Percentiles rank a stretch among this genome's conserved stretches.
phyloP scores from a whole-genome alignment of 78 protist genomes.

The Goniomonas avonlea region DNA sequence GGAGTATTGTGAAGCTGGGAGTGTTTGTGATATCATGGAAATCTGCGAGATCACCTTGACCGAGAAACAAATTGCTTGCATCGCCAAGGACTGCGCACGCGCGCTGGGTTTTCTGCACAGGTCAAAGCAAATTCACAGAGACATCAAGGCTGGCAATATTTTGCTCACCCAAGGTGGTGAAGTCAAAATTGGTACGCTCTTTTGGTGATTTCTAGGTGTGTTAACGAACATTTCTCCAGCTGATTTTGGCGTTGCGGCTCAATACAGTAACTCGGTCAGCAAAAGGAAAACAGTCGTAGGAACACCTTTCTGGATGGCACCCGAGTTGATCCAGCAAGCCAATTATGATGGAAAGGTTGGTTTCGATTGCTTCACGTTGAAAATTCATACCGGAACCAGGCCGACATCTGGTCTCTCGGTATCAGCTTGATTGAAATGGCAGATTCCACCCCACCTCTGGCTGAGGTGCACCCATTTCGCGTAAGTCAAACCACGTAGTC shows the following conservation, averaged over 20 bases:
- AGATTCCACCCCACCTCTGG: background rate
- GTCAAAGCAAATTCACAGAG: slow-evolving; percentile 62
- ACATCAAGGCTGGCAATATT: slow-evolving; percentile 51
- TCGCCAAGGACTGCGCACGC: slow-evolving; percentile 31
- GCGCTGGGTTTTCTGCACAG: slow-evolving; percentile 67
- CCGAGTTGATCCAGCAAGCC: slow-evolving; percentile 10
- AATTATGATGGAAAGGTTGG: slow-evolving; percentile 16
- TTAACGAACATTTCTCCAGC: no score
- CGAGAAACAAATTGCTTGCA: slow-evolving; percentile 32
- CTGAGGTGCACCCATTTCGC: slow-evolving; percentile 16
- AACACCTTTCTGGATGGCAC: slow-evolving; percentile 24
- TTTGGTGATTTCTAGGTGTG: no score
- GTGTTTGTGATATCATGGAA: slow-evolving; percentile 57
- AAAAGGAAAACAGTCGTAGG: slow-evolving; percentile 8
- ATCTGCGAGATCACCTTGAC: slow-evolving; percentile 10
- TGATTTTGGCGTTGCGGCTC: slow-evolving; percentile 14
- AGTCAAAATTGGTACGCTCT: background rate
- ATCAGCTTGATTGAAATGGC: slow-evolving; percentile 9
- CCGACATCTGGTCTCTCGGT: slow-evolving; percentile 21
- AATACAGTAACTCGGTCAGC: background rate
- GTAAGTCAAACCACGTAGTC: background rate
- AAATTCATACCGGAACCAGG: no score
- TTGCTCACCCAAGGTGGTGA: background rate
- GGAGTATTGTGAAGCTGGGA: slow-evolving; percentile 74
- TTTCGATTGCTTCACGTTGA: no score